Evolutionary conservation across 2,329 filamentous ascomycete genomes (phyloP).

Genomic region (Lachnellula willkommii): DNA sequence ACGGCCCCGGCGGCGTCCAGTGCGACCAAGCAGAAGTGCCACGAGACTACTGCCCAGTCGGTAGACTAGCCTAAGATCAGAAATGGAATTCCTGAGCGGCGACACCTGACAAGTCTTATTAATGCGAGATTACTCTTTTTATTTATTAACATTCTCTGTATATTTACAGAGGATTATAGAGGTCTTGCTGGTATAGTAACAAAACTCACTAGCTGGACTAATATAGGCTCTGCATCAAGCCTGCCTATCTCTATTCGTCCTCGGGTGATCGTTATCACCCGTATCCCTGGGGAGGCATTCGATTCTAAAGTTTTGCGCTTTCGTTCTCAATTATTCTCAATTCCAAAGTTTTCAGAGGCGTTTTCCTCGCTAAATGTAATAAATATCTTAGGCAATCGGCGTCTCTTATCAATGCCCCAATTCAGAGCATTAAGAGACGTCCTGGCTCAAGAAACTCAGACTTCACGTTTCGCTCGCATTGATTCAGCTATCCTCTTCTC

Average conservation of each 20-base stretch:
- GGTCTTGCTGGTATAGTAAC: conserved; percentile 13
- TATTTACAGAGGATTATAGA: conserved; percentile 24
- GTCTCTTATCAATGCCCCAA: not conserved
- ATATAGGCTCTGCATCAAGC: conserved; percentile 17
- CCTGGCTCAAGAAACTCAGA: conserved; percentile 11
- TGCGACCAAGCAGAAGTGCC: conserved; percentile 8
- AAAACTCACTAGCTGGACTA: conserved; percentile 15
- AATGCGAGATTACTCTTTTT: conserved; percentile 17
- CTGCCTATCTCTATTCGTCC: conserved; percentile 12
- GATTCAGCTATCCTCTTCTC: conserved; percentile 17
- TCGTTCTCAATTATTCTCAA: conserved; percentile 5
- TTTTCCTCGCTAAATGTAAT: conserved; percentile 16
- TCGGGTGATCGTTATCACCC: conserved; percentile 12
- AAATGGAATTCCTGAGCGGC: not conserved
- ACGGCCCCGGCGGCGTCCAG: not conserved
- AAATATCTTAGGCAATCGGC: conserved; percentile 5
- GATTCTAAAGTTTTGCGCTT: conserved; percentile 8
- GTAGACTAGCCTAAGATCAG: conserved; percentile 8
- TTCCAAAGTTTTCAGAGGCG: conserved; percentile 10
- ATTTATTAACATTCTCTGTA: conserved; percentile 24
- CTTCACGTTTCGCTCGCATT: conserved; percentile 6
- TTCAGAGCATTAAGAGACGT: conserved; percentile 9
- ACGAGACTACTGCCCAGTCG: conserved; percentile 10
- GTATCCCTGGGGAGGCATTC: conserved; percentile 9
- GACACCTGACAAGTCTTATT: conserved; percentile 10